These are phyloP conservation scores for Blastobotrys chiropterorum DNA, from an alignment of 805 yeast genomes.

Conservation along the genomic window DNA sequence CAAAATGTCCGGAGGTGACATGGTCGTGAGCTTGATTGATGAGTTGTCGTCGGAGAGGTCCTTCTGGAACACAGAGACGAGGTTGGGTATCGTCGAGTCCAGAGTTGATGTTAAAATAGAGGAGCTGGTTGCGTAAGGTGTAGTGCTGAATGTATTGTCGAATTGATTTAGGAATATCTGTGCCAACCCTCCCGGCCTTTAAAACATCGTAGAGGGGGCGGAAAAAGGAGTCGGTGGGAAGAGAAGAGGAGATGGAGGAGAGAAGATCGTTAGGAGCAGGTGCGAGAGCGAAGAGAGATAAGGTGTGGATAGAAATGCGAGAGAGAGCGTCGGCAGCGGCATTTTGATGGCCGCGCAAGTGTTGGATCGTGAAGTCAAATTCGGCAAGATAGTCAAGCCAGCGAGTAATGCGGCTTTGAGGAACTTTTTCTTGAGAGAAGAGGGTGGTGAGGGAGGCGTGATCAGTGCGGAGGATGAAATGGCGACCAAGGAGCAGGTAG, in stretches of 20 bases:
- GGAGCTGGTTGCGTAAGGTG: background rate
- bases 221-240: too few relatives aligned
- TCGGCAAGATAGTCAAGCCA: slow-evolving; percentile 14
- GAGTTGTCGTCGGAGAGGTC: background rate
- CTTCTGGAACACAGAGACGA: background rate
- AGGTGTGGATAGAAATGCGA: too few relatives aligned
- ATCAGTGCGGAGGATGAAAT: slow-evolving; percentile 3
- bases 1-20: background rate
- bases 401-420: slow-evolving; percentile 8
- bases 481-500: slow-evolving; percentile 1
- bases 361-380: too few relatives aligned
- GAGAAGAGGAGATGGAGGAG: too few relatives aligned
- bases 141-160: background rate
- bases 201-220: too few relatives aligned
- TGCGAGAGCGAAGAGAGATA: too few relatives aligned
- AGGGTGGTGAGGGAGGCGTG: background rate
- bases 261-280: too few relatives aligned
- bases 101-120: background rate
- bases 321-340: too few relatives aligned
- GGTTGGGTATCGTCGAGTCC: background rate
- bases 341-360: too few relatives aligned
- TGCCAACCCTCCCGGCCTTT: too few relatives aligned
- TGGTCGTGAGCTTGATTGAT: background rate
- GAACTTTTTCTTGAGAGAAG: background rate
- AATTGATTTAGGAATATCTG: too few relatives aligned